Conservation (phyloP, 2,329 filamentous ascomycete species). For the Exophiala lecanii-corni region DNA sequence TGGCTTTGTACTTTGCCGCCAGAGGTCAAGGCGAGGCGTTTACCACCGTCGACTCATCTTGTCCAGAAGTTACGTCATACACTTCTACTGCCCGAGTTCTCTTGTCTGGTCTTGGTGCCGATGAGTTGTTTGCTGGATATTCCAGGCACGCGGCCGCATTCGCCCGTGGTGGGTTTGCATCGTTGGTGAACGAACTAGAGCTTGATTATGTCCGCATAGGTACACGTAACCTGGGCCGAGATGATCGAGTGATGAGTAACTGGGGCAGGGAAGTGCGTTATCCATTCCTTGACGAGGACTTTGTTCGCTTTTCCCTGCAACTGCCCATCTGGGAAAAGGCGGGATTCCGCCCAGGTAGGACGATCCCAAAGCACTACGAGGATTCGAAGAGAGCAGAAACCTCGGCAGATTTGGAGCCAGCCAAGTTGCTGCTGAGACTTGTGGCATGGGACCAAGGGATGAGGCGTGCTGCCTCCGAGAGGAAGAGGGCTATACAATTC, state of each 20-base stretch:
- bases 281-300: slow-evolving; percentile 80
- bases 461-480: slow-evolving; percentile 68
- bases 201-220: slow-evolving; percentile 82
- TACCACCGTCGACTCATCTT: slow-evolving; percentile 7
- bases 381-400: not conserved
- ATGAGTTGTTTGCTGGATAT: slow-evolving; percentile 95
- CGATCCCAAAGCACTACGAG: slow-evolving; percentile 21
- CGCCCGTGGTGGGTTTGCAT: slow-evolving; percentile 60
- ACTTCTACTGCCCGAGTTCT: slow-evolving; percentile 73
- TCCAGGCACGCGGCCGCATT: slow-evolving; percentile 77
- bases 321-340: slow-evolving; percentile 80
- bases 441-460: slow-evolving; percentile 72
- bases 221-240: slow-evolving; percentile 88
- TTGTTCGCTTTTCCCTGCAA: slow-evolving; percentile 75
- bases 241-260: slow-evolving; percentile 84
- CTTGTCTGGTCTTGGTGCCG: slow-evolving; percentile 87
- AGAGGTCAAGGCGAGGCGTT: slow-evolving; percentile 58
- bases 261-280: slow-evolving; percentile 88
- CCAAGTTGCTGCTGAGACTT: slow-evolving; percentile 75
- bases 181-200: slow-evolving; percentile 74
- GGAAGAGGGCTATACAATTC: slow-evolving; percentile 89
- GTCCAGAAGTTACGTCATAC: slow-evolving; percentile 42
- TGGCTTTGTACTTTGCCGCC: slow-evolving; percentile 90
- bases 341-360: slow-evolving; percentile 59
- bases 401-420: slow-evolving; percentile 58